These are phyloP conservation scores for Podaxis sp. DNA, from an alignment of 768 basidiomycete species.

Conservation along the genomic window DNA sequence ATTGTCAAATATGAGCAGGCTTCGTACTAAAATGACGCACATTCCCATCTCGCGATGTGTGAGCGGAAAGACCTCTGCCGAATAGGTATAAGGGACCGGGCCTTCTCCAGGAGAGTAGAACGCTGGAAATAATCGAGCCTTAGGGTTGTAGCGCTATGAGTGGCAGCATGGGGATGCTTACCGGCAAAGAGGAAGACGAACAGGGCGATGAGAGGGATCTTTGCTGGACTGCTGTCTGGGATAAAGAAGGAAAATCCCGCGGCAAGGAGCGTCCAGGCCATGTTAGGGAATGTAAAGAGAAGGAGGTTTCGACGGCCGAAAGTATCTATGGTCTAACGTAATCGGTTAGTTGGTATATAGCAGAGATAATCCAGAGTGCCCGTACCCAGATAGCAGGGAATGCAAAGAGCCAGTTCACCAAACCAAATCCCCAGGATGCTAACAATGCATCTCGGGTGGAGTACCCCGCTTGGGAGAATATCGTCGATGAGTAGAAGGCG, in stretches of 20 bases:
- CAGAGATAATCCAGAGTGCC: background rate
- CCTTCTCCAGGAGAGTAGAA: constrained; percentile 87
- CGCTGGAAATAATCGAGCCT: constrained; percentile 19
- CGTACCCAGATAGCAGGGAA: constrained; percentile 60
- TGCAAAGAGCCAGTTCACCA: constrained; percentile 62
- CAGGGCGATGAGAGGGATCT: constrained; percentile 37
- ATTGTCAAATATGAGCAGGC: constrained; percentile 19
- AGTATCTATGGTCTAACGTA: constrained; percentile 56
- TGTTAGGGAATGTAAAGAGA: constrained; percentile 75
- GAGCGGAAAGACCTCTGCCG: constrained; percentile 88
- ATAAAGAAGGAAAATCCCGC: constrained; percentile 74
- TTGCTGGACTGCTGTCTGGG: constrained; percentile 26
- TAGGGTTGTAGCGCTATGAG: background rate
- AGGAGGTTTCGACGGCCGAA: constrained; percentile 77
- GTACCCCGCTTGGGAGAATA: constrained; percentile 64
- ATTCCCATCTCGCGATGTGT: constrained; percentile 68
- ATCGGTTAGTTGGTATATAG: constrained; percentile 12
- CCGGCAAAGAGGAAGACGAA: constrained; percentile 42
- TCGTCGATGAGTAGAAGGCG: constrained; percentile 77
- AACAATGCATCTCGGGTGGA: constrained; percentile 49
- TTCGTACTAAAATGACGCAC: constrained; percentile 24
- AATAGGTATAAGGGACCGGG: constrained; percentile 88
- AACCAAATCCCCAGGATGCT: constrained; percentile 65
- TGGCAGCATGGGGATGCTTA: constrained; percentile 6
- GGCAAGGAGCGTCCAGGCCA: constrained; percentile 70